Evolutionary conservation across 352 stramenopile species (phyloP), one percentile per base, ranked within the genome.

Genomic region (Phytophthora cactorum): DNA sequence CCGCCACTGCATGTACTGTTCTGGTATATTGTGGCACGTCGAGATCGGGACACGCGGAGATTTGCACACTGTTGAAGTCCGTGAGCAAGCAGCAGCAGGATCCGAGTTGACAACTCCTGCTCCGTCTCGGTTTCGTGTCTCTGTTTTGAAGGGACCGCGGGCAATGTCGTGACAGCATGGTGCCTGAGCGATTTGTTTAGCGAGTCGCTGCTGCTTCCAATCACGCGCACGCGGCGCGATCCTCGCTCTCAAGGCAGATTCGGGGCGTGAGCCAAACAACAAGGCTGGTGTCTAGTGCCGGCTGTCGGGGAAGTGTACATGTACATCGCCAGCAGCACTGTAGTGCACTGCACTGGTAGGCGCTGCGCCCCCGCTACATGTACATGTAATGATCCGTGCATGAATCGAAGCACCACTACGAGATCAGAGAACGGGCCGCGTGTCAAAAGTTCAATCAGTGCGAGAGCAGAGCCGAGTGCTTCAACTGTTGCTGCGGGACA

Each of bases 361-460:
- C 46, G 62, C 32, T 36, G 41, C 4, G 14, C 12, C 15, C 4
- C 36, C 55, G 46, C 32, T 41, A 55, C 32, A 36, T 25, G 29
- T 15, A 50, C 22, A 22, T 22, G 5, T 6, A 50, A 15, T 4
- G 14, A 29, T 39, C 2, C 5, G 22, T 22, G 22, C 22, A 22
- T 22, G 28, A 64, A 38, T 31, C 50, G 55, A 61, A 70, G 56
- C 63, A 70, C n/a, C 63, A 64, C 12, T 52, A 43, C 22, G 46
- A 25, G 53, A 68, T 52, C 49, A 68, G 60, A 68, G 51, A 67
- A 38, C 22, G n/a, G 49, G 36, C 47, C n/a, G 15, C 39, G 49
- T 41, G 60, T 58, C 54, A 60, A 54, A 64, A 49, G 51, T 72
- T 68, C 65, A 72, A 72, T 47, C 29, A 72, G 50, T 34, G 38